These are phyloP conservation scores for Sporobolus alterniflorus DNA, from an alignment of 202 grass and related monocot species.

Conservation along the genomic window DNA sequence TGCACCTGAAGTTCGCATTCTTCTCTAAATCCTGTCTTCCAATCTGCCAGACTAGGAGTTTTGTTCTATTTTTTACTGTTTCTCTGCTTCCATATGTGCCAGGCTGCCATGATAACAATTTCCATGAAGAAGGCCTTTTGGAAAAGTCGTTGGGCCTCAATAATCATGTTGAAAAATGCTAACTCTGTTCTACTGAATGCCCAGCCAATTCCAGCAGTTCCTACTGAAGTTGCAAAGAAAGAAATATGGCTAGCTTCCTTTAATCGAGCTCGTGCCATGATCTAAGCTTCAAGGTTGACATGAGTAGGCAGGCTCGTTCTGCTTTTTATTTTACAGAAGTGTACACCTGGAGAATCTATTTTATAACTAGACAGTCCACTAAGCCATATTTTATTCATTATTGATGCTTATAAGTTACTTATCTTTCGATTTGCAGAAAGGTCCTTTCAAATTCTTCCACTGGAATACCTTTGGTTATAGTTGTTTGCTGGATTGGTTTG, in stretches of 20 bases:
- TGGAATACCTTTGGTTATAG: slow-evolving; percentile 18
- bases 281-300: not conserved
- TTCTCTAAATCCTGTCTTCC: no score
- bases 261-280: not conserved
- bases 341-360: not conserved
- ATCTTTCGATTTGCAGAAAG: slow-evolving; percentile 14
- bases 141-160: no score
- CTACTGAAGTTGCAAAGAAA: no score
- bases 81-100: no score
- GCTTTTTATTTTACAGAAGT: not conserved
- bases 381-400: slow-evolving; percentile 15
- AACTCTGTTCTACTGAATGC: no score
- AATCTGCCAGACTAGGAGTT: no score
- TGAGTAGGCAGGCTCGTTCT: not conserved
- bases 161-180: no score
- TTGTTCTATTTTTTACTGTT: no score
- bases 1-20: no score
- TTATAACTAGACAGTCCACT: slow-evolving; percentile 34
- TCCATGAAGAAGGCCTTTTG: no score
- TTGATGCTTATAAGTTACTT: slow-evolving; percentile 21
- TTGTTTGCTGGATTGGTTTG: slow-evolving; percentile 31
- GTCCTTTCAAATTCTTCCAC: slow-evolving; percentile 30
- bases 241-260: not conserved
- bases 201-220: no score
- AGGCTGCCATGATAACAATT: no score